phyloP scores from a whole-genome alignment of 257 asterid genomes.

The Solanum ahanhuiri region DNA sequence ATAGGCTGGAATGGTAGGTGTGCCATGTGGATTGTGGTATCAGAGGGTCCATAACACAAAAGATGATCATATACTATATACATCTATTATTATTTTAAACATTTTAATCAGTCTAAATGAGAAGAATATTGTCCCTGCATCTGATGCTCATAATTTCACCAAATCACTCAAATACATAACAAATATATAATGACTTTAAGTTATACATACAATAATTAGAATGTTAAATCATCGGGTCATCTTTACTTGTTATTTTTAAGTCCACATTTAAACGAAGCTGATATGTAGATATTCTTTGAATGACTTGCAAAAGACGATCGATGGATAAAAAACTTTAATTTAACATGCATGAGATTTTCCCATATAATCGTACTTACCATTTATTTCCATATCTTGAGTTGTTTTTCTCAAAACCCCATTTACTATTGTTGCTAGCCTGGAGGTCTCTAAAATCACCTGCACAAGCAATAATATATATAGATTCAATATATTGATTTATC shows the following conservation, averaged over 20 bases:
- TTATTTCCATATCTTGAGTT: constrained; percentile 34
- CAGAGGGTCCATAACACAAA: constrained; percentile 2
- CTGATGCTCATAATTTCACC: background rate
- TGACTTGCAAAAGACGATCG: background rate
- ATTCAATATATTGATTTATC: background rate
- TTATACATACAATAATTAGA: background rate
- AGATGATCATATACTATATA: background rate
- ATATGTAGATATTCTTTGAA: background rate
- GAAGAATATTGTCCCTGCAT: background rate
- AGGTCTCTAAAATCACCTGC: constrained; percentile 46
- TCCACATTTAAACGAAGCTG: background rate
- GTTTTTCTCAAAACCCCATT: constrained; percentile 47
- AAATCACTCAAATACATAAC: background rate
- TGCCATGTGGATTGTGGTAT: constrained; percentile 27
- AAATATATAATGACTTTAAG: background rate
- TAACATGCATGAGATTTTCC: background rate
- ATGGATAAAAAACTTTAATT: background rate
- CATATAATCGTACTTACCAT: constrained; percentile 15
- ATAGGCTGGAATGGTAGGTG: constrained; percentile 37
- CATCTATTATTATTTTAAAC: background rate
- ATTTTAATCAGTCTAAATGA: background rate
- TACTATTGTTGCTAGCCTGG: constrained; percentile 37
- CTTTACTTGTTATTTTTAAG: background rate
- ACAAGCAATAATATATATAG: background rate
- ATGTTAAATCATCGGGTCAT: background rate